Evolutionary conservation across 2,329 filamentous ascomycete species (phyloP).

Genomic region (Nemania sp.): DNA sequence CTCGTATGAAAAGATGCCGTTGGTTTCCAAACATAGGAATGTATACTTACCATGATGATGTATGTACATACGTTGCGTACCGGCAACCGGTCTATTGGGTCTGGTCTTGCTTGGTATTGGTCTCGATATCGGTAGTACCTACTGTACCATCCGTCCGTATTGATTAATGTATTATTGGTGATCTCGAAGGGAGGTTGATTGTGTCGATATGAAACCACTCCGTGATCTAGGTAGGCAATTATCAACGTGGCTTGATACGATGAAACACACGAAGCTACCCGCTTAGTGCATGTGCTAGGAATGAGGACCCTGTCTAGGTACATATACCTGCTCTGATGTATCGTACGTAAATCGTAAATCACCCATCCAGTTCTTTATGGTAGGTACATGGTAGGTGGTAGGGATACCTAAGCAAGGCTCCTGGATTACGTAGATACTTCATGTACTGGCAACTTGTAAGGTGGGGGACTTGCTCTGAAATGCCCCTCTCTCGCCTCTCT

Average conservation of each 20-base stretch:
- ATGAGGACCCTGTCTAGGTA: constrained; percentile 6
- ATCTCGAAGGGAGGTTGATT: constrained; percentile 2
- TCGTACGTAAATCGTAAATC: background rate
- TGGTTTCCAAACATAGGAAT: background rate
- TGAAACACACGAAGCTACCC: constrained; percentile 25
- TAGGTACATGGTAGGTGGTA: background rate
- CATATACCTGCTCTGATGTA: background rate
- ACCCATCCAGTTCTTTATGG: background rate
- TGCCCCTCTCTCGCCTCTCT: constrained; percentile 9
- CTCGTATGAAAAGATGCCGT: constrained; percentile 21
- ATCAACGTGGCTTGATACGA: constrained; percentile 23
- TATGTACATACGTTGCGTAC: background rate
- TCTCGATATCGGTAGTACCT: background rate
- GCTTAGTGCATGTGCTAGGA: constrained; percentile 19
- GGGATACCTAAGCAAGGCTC: background rate
- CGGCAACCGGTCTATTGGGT: background rate
- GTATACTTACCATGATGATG: no score
- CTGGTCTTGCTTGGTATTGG: background rate
- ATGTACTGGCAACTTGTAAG: constrained; percentile 12
- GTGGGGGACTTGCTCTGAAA: background rate
- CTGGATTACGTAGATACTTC: background rate
- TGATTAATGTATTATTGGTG: background rate
- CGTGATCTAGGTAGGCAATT: constrained; percentile 4
- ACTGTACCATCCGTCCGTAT: background rate
- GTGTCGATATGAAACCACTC: constrained; percentile 15